phyloP scores from a whole-genome alignment of 805 yeast species.

The Wickerhamiella azymoides region DNA sequence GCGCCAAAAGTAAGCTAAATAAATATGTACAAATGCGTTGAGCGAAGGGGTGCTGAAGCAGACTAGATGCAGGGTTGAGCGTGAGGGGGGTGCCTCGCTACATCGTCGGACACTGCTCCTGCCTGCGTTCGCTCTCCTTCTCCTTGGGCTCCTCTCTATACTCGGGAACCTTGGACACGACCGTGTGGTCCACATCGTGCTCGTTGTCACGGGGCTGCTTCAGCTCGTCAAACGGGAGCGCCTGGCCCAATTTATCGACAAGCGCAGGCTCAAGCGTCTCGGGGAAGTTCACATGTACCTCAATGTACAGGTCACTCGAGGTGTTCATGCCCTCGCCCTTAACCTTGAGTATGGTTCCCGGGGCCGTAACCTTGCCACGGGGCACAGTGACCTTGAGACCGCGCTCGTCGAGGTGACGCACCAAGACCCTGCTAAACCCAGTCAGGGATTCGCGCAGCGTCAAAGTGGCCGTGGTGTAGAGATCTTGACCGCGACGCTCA shows the following conservation, averaged over 20 bases:
- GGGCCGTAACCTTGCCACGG: conserved; percentile 49
- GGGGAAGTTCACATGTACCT: conserved; percentile 16
- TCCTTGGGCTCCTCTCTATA: neutral
- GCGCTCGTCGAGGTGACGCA: conserved; percentile 71
- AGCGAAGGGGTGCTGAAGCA: no score
- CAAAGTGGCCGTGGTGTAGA: conserved; percentile 45
- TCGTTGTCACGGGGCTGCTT: neutral
- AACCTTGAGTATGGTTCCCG: conserved; percentile 14
- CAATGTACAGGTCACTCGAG: conserved; percentile 16
- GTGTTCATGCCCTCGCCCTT: conserved; percentile 17
- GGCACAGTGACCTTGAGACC: conserved; percentile 51
- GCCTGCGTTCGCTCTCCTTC: neutral
- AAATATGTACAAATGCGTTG: neutral
- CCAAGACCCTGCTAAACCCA: conserved; percentile 54
- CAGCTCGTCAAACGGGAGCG: conserved; percentile 6
- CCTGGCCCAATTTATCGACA: conserved; percentile 12
- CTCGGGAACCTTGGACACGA: neutral
- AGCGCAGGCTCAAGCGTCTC: conserved; percentile 9
- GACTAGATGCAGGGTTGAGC: no score
- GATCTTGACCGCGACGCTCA: conserved; percentile 46
- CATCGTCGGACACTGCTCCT: neutral
- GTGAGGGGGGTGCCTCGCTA: no score
- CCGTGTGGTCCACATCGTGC: neutral
- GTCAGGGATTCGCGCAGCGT: conserved; percentile 71
- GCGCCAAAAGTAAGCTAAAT: conserved; percentile 56